Conservation (phyloP, 2,329 filamentous ascomycete genomes). For the Xylaria sp. region DNA sequence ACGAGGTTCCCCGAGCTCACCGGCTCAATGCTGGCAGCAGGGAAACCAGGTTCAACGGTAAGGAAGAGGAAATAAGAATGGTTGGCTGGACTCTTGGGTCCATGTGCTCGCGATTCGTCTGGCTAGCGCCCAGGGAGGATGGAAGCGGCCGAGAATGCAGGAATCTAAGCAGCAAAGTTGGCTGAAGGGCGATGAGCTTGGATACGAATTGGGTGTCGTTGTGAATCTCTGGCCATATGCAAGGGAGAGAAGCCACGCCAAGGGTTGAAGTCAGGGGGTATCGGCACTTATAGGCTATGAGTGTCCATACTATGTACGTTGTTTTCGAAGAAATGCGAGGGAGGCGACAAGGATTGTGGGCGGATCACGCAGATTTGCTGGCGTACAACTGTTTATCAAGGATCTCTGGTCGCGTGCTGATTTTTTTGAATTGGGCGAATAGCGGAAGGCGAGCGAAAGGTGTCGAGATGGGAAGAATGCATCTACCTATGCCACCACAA, state of each 20-base stretch:
- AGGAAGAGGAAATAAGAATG: not conserved
- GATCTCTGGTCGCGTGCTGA: conserved; percentile 28
- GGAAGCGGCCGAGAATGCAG: not conserved
- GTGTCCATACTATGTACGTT: not conserved
- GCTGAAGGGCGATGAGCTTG: not conserved
- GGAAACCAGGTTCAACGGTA: conserved; percentile 10
- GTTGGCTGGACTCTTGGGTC: not conserved
- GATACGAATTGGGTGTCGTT: not conserved
- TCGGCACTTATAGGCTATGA: conserved; percentile 14
- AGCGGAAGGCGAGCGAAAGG: not conserved
- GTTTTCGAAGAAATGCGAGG: conserved; percentile 16
- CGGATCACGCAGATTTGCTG: conserved; percentile 30
- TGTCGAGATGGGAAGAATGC: not conserved
- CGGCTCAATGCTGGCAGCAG: conserved; percentile 13
- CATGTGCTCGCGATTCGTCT: conserved; percentile 16
- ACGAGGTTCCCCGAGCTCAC: conserved; percentile 16
- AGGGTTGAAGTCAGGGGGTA: conserved; percentile 13
- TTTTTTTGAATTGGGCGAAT: conserved; percentile 10
- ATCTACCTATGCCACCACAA: not conserved
- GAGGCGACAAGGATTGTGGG: conserved; percentile 33
- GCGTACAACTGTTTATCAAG: conserved; percentile 26
- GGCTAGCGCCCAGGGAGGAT: not conserved
- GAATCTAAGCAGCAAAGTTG: not conserved
- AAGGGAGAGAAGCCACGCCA: conserved; percentile 1
- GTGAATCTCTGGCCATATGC: conserved; percentile 3